Evolutionary conservation across 495 filamentous ascomycete species (phyloP), one percentile per base, ranked within the genome.

Genomic region (Amniculicola lignicola): DNA sequence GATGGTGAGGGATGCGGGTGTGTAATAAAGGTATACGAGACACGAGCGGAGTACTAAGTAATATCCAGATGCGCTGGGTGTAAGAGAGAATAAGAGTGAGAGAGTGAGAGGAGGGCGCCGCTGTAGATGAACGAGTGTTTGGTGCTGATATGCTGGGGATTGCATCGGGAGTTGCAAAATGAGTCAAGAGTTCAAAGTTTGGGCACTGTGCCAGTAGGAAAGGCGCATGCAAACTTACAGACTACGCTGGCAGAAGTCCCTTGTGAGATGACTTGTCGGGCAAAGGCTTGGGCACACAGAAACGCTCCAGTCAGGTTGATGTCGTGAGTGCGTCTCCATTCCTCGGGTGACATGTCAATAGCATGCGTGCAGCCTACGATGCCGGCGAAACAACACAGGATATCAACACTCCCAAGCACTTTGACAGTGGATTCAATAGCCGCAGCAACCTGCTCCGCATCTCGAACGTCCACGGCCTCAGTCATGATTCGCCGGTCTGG

Each of bases 251-350:
- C 87, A 10, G 83, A 80, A 3, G 81, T 73, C 75, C 80, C 81
- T 22, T 42, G 40, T 1, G 5, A 9, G 5, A 60, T 25, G 29
- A 66, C 42, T 24, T 79, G 71, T 48, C 69, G 72, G 6, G 79
- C 85, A 4, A 76, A 77, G 3, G 83, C 83, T 52, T 87, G 86
- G 0, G 85, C 84, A 39, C 82, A 81, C 48, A 89, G 67, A 57
- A 87, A 90, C 0, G 76, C 73, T 0, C 86, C 86, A 0, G 82
- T 85, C 3, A 80, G 77, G 61, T 89, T 89, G 51, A 88, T 75
- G 36, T 87, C 84, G 5, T 88, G 56, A 0, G 81, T 76, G 18
- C 74, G 72, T 4, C 77, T 73, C 79, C 80, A 90, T 41, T 82
- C 72, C 12, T 69, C 64, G 4, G 73, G 52, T 0, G 72, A 65